Percentiles rank a stretch among this genome's conserved stretches.
Conservation (phyloP, 83 land plant genomes). For the Thuja plicata region DNA sequence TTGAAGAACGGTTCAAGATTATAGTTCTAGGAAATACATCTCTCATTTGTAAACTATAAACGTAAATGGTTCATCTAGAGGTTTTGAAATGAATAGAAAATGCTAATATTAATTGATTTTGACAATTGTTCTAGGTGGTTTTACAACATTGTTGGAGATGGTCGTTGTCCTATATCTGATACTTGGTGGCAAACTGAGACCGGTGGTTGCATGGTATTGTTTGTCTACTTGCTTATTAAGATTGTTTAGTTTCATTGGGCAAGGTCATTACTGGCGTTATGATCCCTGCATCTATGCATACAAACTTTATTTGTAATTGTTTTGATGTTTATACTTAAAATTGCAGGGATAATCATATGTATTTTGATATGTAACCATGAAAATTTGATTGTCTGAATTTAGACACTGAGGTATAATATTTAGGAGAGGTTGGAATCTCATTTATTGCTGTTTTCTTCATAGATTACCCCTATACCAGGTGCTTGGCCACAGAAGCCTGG, state of each 20-base stretch:
- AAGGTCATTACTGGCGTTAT: background rate
- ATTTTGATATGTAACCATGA: background rate
- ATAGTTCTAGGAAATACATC: background rate
- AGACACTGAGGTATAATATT: background rate
- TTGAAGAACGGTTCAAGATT: background rate
- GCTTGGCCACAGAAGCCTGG: slow-evolving; percentile 99
- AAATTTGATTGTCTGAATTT: background rate
- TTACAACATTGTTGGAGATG: slow-evolving; percentile 85
- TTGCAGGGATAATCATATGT: background rate
- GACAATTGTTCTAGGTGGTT: slow-evolving; percentile 67
- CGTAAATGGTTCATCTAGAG: too few relatives aligned
- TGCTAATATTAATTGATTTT: background rate
- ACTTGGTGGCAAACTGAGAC: slow-evolving; percentile 99
- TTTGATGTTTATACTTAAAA: background rate
- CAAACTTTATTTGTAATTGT: background rate
- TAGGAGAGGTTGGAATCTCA: slow-evolving; percentile 1
- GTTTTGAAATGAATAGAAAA: too few relatives aligned
- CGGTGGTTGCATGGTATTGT: slow-evolving; percentile 89
- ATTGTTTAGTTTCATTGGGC: background rate
- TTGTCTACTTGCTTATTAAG: background rate
- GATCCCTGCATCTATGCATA: background rate
- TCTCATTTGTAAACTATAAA: background rate
- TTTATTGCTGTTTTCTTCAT: slow-evolving; percentile 9
- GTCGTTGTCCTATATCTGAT: slow-evolving; percentile 87
- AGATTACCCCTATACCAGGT: slow-evolving; percentile 99